Conservation (phyloP, 2,329 filamentous ascomycete species). For the Neocatenulostroma microsporum region DNA sequence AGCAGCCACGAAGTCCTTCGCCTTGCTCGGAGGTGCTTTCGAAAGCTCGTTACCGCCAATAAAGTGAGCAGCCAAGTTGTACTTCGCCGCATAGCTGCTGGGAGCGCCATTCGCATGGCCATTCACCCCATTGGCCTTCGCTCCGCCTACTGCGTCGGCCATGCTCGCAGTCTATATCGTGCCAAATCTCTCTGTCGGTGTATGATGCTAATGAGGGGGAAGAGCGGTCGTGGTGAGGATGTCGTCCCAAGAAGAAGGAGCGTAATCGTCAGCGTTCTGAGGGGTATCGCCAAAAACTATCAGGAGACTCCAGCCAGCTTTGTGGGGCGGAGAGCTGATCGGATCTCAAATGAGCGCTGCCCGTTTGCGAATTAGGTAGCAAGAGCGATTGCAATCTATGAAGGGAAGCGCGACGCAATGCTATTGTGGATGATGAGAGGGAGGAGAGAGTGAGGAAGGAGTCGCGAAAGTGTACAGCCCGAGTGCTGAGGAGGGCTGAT, state of each 20-base stretch:
- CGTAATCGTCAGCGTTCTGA: conserved; percentile 3
- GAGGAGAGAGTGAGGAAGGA: conserved; percentile 2
- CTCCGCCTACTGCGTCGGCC: conserved; percentile 36
- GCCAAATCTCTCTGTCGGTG: background rate
- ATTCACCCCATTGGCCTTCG: conserved; percentile 29
- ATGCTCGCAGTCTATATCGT: conserved; percentile 14
- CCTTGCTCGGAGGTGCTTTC: conserved; percentile 71
- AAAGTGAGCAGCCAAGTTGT: conserved; percentile 83
- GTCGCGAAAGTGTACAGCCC: background rate
- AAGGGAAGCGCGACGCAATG: background rate
- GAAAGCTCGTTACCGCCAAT: conserved; percentile 87
- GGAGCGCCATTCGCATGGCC: conserved; percentile 44
- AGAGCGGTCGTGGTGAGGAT: background rate
- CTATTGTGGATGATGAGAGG: background rate
- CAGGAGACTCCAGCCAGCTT: conserved; percentile 4
- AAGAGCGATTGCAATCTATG: background rate
- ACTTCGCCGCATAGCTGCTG: conserved; percentile 68
- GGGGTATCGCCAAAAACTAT: conserved; percentile 2
- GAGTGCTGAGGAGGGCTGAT: conserved; percentile 1
- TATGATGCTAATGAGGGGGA: background rate
- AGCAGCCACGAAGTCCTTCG: conserved; percentile 90
- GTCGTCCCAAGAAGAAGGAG: conserved; percentile 1
- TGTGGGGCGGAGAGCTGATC: conserved; percentile 4
- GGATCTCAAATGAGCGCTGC: conserved; percentile 1
- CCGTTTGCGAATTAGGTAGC: background rate